Base-by-base conservation (phyloP, 257 asterid species). In the Rehmannia glutinosa region DNA sequence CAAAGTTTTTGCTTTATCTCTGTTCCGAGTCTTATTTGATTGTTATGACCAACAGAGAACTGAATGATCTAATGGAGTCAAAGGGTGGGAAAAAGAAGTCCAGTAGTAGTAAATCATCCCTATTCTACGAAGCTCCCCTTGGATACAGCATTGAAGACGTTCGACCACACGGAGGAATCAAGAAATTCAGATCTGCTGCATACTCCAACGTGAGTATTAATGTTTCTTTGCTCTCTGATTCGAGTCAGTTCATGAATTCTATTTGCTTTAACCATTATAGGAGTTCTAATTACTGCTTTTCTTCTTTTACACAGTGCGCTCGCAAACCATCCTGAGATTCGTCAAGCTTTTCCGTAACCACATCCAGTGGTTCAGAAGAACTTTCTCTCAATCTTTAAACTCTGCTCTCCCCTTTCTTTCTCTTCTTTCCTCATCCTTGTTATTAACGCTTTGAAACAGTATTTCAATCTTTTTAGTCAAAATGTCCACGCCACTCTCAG, bases 171-270 rank as follows among this genome's bases (percentile, higher is more conserved):
- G 97, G 97, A 50, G 97, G 96, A 75, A 82, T 86, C 86, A 80
- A 86, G 95, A 90, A 86, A 78, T 90, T 90, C 92, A 82, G 88
- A 88, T 90, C 97, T 64, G 97, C 97, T 86, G 97, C 95, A 15
- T 90, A 90, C 96, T 90, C 88, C 70, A 87, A 87, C 96, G 96
- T 89, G 64, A 73, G 96, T 70, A 76, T 58, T 16, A 12, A 25
- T 41, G 55, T 8, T 6, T 28, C 6, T 66, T 58, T 39, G 19
- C 3, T 12, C 12, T 30, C 21, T 51, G n/a, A 7, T 30, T 58
- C 33, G 20, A 19, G 7, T 2, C n/a, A 5, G 11, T 46, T 59
- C n/a, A 1, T 63, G 3, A 6, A 0, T 45, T 68, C 7, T 53
- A 36, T 12, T 0, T 53, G 6, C 38, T 49, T 42, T 12, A 47